Evolutionary conservation across 2,329 filamentous ascomycete species (phyloP), one percentile per base, ranked within the genome.

Genomic region (Penicillium decumbens): DNA sequence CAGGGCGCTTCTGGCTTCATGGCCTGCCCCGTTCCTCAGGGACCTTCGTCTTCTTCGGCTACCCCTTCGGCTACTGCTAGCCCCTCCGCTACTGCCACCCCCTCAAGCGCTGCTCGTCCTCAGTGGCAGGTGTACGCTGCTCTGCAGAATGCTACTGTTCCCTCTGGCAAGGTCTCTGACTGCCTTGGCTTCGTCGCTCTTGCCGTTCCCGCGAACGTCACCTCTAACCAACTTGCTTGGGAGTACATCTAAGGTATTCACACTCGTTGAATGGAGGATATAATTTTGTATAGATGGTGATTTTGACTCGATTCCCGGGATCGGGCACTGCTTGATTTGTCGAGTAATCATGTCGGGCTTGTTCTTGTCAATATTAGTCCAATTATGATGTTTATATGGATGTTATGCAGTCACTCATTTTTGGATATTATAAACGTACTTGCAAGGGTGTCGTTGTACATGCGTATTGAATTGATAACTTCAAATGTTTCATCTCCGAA

Each of bases 81-180:
- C 8, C 18, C 33, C 9, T 37, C 33, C 3, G 33, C 33, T 20
- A 37, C 33, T 20, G 33, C 33, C 33, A 37, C 33, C 18, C 33
- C 33, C 15, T 12, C 5, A 8, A 37, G 15, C 9, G 33, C 18
- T 20, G 33, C 15, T 20, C 15, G 18, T 20, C 51, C 47, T 28
- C 32, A 56, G 20, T 74, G 65, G 59, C 68, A 74, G 58, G 69
- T 76, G 2, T 75, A 67, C 52, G 69, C 67, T 23, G 63, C 63
- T 43, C 56, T 69, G 39, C 49, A 62, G 49, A 69, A 72, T 28
- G 68, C 70, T 3, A 68, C 61, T 13, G 69, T 72, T 3, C 71
- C 72, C 2, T 61, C 59, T 5, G 68, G 70, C 24, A 65, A 72
- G 41, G 56, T 68, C n/a, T 44, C 49, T 23, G 64, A 70, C 48